These are phyloP conservation scores for Pueraria montana DNA, from an alignment of 306 rosid species.

Conservation along the genomic window DNA sequence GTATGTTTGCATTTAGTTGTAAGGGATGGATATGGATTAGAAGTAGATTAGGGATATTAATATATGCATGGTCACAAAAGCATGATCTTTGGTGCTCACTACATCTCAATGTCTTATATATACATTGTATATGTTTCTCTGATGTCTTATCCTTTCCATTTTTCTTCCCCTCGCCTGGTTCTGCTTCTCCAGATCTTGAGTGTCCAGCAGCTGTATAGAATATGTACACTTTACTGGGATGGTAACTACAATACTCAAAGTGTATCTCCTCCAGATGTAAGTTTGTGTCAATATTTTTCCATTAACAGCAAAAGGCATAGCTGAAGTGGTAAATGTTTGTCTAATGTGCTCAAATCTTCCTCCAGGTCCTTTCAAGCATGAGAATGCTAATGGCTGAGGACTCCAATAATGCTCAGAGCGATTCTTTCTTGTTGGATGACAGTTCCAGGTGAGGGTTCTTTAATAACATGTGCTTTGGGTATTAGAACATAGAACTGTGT, in stretches of 20 bases:
- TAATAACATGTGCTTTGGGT: neutral
- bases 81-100: slow-evolving; percentile 2
- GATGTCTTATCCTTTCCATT: slow-evolving; percentile 23
- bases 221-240: slow-evolving; percentile 94
- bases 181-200: slow-evolving; percentile 76
- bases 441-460: slow-evolving; percentile 71
- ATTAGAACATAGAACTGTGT: neutral
- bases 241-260: slow-evolving; percentile 91
- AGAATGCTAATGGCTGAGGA: slow-evolving; percentile 90
- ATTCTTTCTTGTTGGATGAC: slow-evolving; percentile 90
- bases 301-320: slow-evolving; percentile 4
- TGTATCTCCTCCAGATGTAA: slow-evolving; percentile 88
- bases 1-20: neutral
- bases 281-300: slow-evolving; percentile 42
- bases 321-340: slow-evolving; percentile 45
- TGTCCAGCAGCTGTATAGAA: slow-evolving; percentile 95
- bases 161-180: slow-evolving; percentile 7
- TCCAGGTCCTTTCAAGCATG: slow-evolving; percentile 88
- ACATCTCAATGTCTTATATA: neutral
- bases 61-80: neutral
- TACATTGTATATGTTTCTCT: slow-evolving; percentile 3
- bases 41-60: slow-evolving; percentile 2
- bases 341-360: slow-evolving; percentile 37
- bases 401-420: slow-evolving; percentile 75
- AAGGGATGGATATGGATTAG: neutral